Conservation (phyloP, 495 filamentous ascomycete species). For the Annulohypoxylon moriforme region DNA sequence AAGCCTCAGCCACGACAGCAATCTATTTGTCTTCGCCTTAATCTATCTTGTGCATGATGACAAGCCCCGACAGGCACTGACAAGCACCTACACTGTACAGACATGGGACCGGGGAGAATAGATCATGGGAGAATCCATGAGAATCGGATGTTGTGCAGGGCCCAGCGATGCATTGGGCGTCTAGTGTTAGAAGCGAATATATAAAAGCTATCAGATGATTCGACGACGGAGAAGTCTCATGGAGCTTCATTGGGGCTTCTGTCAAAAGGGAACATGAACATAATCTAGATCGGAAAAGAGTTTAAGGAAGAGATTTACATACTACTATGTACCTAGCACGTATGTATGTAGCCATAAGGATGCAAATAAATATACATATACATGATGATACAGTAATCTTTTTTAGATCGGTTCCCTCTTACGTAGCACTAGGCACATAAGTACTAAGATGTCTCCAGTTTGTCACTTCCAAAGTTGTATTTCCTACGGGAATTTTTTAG, state of each 20-base stretch:
- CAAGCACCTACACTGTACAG: not conserved
- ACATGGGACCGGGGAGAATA: slow-evolving; percentile 24
- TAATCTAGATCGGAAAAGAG: slow-evolving; percentile 39
- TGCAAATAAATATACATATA: slow-evolving; percentile 28
- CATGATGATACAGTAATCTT: slow-evolving; percentile 41
- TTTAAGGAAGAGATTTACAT: slow-evolving; percentile 35
- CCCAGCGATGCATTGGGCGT: slow-evolving; percentile 39
- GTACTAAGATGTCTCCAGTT: not conserved
- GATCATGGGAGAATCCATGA: slow-evolving; percentile 23
- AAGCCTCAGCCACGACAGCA: slow-evolving; percentile 25
- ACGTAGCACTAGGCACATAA: not conserved
- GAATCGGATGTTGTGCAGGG: slow-evolving; percentile 39
- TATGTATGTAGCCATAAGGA: not conserved
- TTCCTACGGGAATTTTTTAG: not conserved
- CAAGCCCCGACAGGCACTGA: slow-evolving; percentile 1
- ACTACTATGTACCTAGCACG: not conserved
- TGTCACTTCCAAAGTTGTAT: slow-evolving; percentile 7
- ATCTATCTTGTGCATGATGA: slow-evolving; percentile 40
- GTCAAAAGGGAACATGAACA: slow-evolving; percentile 19
- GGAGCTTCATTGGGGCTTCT: slow-evolving; percentile 3
- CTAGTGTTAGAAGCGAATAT: slow-evolving; percentile 31
- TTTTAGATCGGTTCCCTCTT: slow-evolving; percentile 1
- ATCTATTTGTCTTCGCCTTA: slow-evolving; percentile 28
- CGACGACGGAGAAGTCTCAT: not conserved
- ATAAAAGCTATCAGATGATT: slow-evolving; percentile 33